A percentile compares a stretch with the other conserved stretches of the same genome.
These are phyloP conservation scores for Ascosphaera apis DNA, from an alignment of 2,329 filamentous ascomycete genomes.

Conservation along the genomic window DNA sequence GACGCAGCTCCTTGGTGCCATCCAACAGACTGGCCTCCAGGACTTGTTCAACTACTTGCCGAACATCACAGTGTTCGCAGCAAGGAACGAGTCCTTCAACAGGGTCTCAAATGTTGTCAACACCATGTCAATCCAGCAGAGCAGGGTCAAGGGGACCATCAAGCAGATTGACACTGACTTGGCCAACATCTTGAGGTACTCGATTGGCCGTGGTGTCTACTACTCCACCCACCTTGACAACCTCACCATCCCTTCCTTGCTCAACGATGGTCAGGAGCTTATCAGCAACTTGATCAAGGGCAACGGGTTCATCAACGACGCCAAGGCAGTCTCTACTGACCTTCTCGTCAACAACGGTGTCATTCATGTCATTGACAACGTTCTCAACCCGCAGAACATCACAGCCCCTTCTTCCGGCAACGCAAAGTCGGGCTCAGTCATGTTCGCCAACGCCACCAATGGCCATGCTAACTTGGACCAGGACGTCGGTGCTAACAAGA, in stretches of 20 bases:
- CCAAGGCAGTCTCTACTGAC: slow-evolving; percentile 26
- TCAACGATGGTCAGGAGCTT: slow-evolving; percentile 24
- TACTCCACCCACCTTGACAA: slow-evolving; percentile 27
- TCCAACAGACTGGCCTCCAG: slow-evolving; percentile 18
- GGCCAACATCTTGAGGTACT: slow-evolving; percentile 35
- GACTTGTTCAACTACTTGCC: slow-evolving; percentile 19
- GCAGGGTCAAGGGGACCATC: background rate
- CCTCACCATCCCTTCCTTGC: slow-evolving; percentile 15
- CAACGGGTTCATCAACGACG: slow-evolving; percentile 27
- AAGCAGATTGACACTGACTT: slow-evolving; percentile 18
- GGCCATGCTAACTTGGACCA: too few species aligned
- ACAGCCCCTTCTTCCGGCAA: slow-evolving; percentile 8
- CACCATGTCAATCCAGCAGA: slow-evolving; percentile 3
- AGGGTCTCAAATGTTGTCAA: slow-evolving; percentile 3
- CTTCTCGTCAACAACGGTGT: slow-evolving; percentile 33
- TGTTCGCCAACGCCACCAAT: too few species aligned
- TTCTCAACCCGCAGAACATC: slow-evolving; percentile 33
- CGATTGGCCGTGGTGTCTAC: slow-evolving; percentile 34
- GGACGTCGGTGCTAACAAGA: too few species aligned
- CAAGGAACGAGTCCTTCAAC: slow-evolving; percentile 4
- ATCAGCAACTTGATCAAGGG: slow-evolving; percentile 22
- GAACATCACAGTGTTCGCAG: slow-evolving; percentile 10
- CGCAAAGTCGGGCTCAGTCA: too few species aligned
- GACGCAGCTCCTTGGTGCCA: slow-evolving; percentile 24
- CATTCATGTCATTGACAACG: slow-evolving; percentile 29